Evolutionary conservation across 1,139 yeast genomes (phyloP), one percentile per base, ranked within the genome.

Genomic region (Arxiozyma bovina): DNA sequence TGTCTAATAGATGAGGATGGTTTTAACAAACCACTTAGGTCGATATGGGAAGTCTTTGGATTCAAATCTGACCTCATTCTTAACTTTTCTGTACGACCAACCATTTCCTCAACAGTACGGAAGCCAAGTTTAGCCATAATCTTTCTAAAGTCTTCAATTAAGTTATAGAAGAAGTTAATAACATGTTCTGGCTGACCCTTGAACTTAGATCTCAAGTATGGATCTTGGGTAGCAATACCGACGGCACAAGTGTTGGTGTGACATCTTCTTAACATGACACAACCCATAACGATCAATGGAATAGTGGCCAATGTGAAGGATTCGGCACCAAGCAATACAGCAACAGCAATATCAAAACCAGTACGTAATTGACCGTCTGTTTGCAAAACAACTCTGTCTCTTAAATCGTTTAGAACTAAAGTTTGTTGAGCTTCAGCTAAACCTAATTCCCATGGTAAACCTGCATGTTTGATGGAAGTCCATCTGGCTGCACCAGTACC

Each of bases 401-500:
- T 83, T 72, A 93, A 79, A 69, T 93, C 98, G 72, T 93, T 93
- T 72, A 93, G 79, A 9, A 93, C 99, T 68, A 93, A 78, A 44
- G 99, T 93, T 77, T 93, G 99, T 70, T 93, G 99, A 23, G 98
- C 87, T 76, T 93, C 99, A 55, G 98, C 98, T 63, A 93, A 80
- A 69, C 99, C 99, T 64, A 93, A 80, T 74, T 93, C 99, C 99
- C 99, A 93, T 53, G 99, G 98, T 63, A 93, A 79, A 73, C 98
- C 98, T 54, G 99, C 97, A 70, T 90, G 85, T 72, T 91, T 91
- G 71, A 93, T 89, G 68, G 96, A 93, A 38, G 98, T 91, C 88
- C 95, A 88, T 72, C 95, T 83, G 55, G 97, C 93, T 55, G 98
- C 98, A 84, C 99, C 99, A 59, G 99, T 93, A 78, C 99, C 99